A percentile compares a stretch with the other conserved stretches of the same genome.
phyloP scores from a whole-genome alignment of 176 grass and related monocot genomes.

The Avena insularis region DNA sequence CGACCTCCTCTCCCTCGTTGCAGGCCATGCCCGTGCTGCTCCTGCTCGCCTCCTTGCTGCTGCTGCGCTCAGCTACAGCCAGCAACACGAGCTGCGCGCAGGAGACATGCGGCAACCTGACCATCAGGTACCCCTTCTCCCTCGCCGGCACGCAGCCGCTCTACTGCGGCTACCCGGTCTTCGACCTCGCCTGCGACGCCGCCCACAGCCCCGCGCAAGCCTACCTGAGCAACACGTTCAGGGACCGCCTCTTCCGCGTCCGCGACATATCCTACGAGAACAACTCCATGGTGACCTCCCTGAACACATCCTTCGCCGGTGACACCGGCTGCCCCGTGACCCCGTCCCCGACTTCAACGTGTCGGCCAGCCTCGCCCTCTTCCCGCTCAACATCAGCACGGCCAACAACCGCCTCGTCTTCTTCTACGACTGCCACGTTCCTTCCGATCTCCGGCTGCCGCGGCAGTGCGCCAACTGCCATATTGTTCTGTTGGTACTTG shows the following conservation, averaged over 20 bases:
- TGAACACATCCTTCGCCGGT: neutral
- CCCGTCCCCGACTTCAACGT: constrained; percentile 41
- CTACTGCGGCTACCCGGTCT: constrained; percentile 36
- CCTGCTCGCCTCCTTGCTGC: neutral
- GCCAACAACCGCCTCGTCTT: constrained; percentile 40
- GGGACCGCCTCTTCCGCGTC: neutral
- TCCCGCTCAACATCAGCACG: neutral
- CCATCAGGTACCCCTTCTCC: constrained; percentile 64
- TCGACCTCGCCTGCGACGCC: constrained; percentile 42
- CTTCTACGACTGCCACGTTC: constrained; percentile 46
- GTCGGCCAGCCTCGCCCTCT: constrained; percentile 18
- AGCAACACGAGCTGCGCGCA: constrained; percentile 1
- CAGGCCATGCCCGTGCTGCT: neutral
- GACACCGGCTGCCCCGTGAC: neutral
- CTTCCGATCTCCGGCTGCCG: too few relatives aligned
- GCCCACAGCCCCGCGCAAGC: neutral
- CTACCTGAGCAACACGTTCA: constrained; percentile 22
- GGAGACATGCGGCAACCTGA: constrained; percentile 33
- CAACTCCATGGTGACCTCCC: neutral
- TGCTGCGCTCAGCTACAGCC: neutral
- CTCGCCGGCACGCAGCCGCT: constrained; percentile 35
- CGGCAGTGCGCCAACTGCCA: neutral
- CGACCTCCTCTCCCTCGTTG: too few relatives aligned
- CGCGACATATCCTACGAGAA: constrained; percentile 1
- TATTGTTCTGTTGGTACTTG: too few relatives aligned